Percentiles rank a stretch among this genome's conserved stretches.
Conservation (phyloP, 805 yeast species). For the Saccharomycopsis microspora region DNA sequence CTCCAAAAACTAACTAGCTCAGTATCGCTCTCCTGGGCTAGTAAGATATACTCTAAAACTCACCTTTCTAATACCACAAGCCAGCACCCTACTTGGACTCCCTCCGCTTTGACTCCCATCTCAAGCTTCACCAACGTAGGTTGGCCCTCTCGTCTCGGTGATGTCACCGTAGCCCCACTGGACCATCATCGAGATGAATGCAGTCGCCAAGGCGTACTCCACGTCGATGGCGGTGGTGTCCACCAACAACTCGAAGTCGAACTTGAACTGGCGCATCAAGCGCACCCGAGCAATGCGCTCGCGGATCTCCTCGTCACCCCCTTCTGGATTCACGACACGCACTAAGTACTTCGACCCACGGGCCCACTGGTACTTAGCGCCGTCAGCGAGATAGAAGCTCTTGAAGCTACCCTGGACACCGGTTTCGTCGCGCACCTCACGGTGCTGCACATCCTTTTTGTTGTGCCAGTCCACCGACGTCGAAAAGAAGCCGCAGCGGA, state of each 20-base stretch:
- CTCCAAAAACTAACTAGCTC: too few relatives aligned
- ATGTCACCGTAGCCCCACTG: slow-evolving; percentile 51
- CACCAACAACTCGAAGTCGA: slow-evolving; percentile 47
- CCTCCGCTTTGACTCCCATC: neutral
- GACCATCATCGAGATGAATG: slow-evolving; percentile 51
- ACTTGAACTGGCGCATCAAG: slow-evolving; percentile 44
- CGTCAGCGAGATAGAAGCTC: slow-evolving; percentile 40
- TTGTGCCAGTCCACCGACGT: slow-evolving; percentile 39
- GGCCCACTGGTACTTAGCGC: slow-evolving; percentile 46
- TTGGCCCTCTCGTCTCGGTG: slow-evolving; percentile 45
- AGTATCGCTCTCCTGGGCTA: too few relatives aligned
- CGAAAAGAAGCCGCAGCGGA: slow-evolving; percentile 36
- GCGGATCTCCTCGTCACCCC: slow-evolving; percentile 43
- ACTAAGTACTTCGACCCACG: slow-evolving; percentile 40
- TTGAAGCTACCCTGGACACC: slow-evolving; percentile 30
- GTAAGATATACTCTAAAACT: too few relatives aligned
- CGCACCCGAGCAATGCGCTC: slow-evolving; percentile 43
- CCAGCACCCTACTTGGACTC: too few relatives aligned
- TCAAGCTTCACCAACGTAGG: slow-evolving; percentile 20
- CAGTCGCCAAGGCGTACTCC: slow-evolving; percentile 49
- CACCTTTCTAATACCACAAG: too few relatives aligned
- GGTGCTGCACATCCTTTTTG: slow-evolving; percentile 32
- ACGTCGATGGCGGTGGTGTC: slow-evolving; percentile 36
- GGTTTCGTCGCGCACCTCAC: slow-evolving; percentile 28
- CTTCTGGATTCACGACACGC: slow-evolving; percentile 41